Base-by-base conservation (phyloP, 2,329 filamentous ascomycete species). In the Cytospora piceicola region DNA sequence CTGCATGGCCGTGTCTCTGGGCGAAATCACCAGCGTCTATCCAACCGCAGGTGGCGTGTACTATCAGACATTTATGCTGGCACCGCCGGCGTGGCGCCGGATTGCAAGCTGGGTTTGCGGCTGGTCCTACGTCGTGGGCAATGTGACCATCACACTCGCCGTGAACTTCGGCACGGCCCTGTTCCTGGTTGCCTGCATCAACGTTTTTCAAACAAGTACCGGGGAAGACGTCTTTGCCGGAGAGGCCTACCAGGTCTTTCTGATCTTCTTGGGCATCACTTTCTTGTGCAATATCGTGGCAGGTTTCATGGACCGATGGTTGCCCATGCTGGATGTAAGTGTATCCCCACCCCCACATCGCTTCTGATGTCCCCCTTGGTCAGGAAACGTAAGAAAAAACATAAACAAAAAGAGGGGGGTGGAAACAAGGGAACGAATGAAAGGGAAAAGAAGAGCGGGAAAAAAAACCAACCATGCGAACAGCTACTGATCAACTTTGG, bases 141-240 rank as follows among this genome's bases (percentile, higher is more conserved):
- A 93, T 78, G 89, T 93, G 75, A 92, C 89, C 70, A 94, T 94
- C 71, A 93, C 90, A 0, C 81, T 93, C n/a, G 85, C 90, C n/a
- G 90, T 93, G 74, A 91, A 92, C 79, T 93, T 93, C 72, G 91
- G 90, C 8, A 92, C 91, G 4, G 90, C 88, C 0, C 85, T 93
- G 69, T 84, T 87, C 75, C 76, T 85, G 65, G 80, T 85, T 64
- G 81, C 79, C 17, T 85, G 83, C 72, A 73, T 87, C 75, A 85
- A 86, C 65, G 81, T 87, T 42, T 87, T 86, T 66, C 78, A 83
- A 63, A 75, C 76, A 3, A 74, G 77, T 42, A 75, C 77, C 7
- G 82, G 80, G 53, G 74, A 76, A 14, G 77, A 74, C 14, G 73
- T 86, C 66, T 77, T 85, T 58, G 75, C 75, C 3, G 82, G 78